Conservation (phyloP, 441 rosid species). For the Gossypium laxum region DNA sequence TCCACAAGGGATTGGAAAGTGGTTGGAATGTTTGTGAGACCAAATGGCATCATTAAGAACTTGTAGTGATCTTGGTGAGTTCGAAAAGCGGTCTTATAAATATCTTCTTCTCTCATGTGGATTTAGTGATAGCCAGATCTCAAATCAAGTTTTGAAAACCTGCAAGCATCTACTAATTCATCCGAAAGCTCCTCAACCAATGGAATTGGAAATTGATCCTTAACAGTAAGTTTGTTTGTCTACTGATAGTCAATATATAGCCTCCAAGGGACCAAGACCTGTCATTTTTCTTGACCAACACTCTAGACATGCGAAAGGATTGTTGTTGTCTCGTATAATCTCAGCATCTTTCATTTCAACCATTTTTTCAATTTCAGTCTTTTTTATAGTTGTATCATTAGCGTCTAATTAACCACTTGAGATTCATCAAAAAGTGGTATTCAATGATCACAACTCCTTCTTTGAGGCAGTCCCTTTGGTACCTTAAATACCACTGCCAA, state of each 20-base stretch:
- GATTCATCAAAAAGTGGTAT: not conserved
- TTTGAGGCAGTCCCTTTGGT: not conserved
- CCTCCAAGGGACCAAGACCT: not conserved
- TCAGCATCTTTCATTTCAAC: not conserved
- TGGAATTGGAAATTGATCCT: not conserved
- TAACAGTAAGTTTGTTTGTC: not conserved
- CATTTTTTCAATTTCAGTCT: not conserved
- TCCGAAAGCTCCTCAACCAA: not conserved
- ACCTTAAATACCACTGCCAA: not conserved
- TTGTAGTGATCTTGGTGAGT: not conserved
- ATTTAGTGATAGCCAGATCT: not conserved
- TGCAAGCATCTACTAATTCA: not conserved
- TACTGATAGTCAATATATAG: not conserved
- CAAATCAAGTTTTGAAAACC: not conserved
- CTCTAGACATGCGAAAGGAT: not conserved
- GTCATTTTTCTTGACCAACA: not conserved
- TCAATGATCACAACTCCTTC: not conserved
- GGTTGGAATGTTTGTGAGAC: not conserved
- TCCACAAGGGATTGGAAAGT: not conserved
- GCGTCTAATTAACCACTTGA: not conserved
- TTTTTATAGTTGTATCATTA: not conserved
- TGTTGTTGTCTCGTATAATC: not conserved
- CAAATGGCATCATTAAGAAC: not conserved
- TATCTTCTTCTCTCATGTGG: not conserved
- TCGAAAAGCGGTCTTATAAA: not conserved